These are phyloP conservation scores for Phytophthora sp. DNA, from an alignment of 352 stramenopile genomes.

Conservation along the genomic window DNA sequence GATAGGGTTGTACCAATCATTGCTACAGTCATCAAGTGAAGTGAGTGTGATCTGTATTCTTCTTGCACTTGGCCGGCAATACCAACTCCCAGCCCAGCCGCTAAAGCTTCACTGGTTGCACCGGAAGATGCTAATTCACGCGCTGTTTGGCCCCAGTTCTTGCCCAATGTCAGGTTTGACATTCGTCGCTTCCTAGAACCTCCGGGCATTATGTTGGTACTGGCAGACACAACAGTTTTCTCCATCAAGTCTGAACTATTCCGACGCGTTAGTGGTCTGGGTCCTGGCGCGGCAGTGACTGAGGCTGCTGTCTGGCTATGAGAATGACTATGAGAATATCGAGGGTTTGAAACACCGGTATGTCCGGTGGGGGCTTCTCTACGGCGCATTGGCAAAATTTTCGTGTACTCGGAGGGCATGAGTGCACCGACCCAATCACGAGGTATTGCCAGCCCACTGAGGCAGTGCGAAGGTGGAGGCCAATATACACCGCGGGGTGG, in stretches of 20 bases:
- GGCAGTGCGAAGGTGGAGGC: constrained; percentile 55
- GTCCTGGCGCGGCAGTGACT: too few relatives aligned
- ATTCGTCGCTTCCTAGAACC: not conserved
- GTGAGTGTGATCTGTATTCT: constrained; percentile 3
- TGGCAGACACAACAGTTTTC: not conserved
- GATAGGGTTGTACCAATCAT: constrained; percentile 31
- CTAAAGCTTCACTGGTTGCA: not conserved
- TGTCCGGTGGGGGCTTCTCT: not conserved
- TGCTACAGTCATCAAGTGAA: constrained; percentile 1
- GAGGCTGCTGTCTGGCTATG: not conserved
- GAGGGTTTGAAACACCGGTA: too few relatives aligned
- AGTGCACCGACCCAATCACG: constrained; percentile 72
- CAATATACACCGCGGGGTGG: constrained; percentile 57
- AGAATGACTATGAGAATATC: too few relatives aligned
- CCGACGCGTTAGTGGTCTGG: not conserved
- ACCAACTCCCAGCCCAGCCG: not conserved
- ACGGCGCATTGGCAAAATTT: constrained; percentile 49
- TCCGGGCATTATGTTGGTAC: not conserved
- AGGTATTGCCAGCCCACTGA: constrained; percentile 51
- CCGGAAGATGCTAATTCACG: not conserved
- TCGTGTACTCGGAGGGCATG: constrained; percentile 76
- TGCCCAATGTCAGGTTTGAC: not conserved
- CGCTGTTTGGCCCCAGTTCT: constrained; percentile 3
- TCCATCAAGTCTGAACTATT: constrained; percentile 8
- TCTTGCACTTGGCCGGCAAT: constrained; percentile 1